A percentile compares a stretch with the other conserved stretches of the same genome.
These are phyloP conservation scores for Colletotrichum somersetense DNA, from an alignment of 2,329 filamentous ascomycete genomes.

Conservation along the genomic window DNA sequence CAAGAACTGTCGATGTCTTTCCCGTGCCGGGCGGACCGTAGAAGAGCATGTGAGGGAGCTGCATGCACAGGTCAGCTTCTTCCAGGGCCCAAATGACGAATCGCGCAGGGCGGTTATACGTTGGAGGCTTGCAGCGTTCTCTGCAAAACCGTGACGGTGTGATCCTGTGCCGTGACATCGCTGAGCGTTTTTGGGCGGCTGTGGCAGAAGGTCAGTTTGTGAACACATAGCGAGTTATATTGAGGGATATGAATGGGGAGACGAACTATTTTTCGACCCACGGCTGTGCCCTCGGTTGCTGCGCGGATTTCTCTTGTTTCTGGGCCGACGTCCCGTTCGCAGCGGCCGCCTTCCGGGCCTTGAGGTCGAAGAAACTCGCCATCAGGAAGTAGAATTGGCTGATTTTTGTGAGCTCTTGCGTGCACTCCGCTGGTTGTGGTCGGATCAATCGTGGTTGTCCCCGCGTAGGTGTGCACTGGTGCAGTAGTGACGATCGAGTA, in stretches of 20 bases:
- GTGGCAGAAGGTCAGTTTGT: constrained; percentile 46
- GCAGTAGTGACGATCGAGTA: constrained; percentile 16
- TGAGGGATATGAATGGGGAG: constrained; percentile 19
- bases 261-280: constrained; percentile 99
- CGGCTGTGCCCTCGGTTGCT: constrained; percentile 79
- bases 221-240: background rate
- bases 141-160: constrained; percentile 93
- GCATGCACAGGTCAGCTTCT: constrained; percentile 24
- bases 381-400: constrained; percentile 58
- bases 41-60: constrained; percentile 99
- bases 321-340: constrained; percentile 71
- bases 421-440: background rate
- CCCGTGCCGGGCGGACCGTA: constrained; percentile 97
- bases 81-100: background rate
- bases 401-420: background rate
- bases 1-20: constrained; percentile 97
- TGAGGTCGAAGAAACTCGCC: constrained; percentile 96
- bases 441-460: background rate
- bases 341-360: constrained; percentile 85
- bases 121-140: constrained; percentile 95
- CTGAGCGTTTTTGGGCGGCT: constrained; percentile 94
- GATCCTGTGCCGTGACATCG: constrained; percentile 97
- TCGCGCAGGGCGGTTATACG: constrained; percentile 58
- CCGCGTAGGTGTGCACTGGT: background rate
- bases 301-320: constrained; percentile 72